These are phyloP conservation scores for Melocanna baccifera DNA, from an alignment of 176 grass and related monocot genomes.

Conservation along the genomic window DNA sequence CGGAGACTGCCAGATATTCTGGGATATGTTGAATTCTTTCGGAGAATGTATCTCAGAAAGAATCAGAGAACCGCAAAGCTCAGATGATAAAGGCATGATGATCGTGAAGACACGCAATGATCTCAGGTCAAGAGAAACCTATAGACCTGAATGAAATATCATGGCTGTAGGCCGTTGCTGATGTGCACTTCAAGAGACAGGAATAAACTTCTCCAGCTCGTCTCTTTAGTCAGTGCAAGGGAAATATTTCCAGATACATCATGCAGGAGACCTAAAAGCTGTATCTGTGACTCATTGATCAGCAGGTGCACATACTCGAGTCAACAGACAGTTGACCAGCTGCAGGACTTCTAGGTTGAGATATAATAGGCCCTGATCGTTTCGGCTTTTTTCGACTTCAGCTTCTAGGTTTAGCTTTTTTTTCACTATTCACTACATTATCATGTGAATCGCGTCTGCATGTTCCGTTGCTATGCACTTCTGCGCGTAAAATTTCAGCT, in stretches of 20 bases:
- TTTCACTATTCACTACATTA: no score
- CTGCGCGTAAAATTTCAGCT: background rate
- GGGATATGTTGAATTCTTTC: background rate
- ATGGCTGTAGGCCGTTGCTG: background rate
- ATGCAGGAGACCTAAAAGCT: background rate
- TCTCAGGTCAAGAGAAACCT: background rate
- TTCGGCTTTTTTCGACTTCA: no score
- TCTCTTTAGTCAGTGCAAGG: background rate
- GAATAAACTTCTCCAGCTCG: background rate
- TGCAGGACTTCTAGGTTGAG: background rate
- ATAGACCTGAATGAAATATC: background rate
- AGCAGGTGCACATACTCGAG: background rate
- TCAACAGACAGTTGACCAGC: background rate
- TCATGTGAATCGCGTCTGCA: background rate
- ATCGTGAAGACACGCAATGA: background rate
- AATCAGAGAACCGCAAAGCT: background rate
- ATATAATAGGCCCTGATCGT: no score
- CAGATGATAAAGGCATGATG: constrained; percentile 1
- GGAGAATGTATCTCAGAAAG: background rate
- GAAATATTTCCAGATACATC: background rate
- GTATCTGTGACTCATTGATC: background rate
- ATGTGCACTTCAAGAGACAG: background rate
- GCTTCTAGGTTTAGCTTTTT: no score
- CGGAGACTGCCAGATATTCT: background rate
- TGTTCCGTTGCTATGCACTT: background rate